Evolutionary conservation across 2,329 filamentous ascomycete species (phyloP).

Genomic region (Clonostachys byssicola): DNA sequence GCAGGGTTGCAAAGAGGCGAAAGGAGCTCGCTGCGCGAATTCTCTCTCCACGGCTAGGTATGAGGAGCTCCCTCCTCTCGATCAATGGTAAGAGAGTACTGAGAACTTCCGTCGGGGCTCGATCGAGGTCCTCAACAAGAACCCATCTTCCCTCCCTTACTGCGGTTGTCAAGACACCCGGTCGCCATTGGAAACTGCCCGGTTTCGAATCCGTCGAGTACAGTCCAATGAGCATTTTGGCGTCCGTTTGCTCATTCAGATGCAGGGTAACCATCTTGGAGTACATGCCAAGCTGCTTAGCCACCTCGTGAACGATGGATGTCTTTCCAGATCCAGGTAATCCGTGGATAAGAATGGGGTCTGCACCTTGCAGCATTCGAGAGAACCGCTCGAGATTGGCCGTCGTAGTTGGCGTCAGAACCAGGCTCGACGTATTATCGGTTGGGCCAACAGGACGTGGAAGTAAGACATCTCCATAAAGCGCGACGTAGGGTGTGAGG

Average conservation of each 20-base stretch:
- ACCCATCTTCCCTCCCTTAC: constrained; percentile 95
- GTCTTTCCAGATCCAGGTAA: constrained; percentile 89
- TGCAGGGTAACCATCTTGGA: constrained; percentile 88
- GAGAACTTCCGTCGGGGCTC: constrained; percentile 91
- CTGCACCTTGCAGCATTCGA: constrained; percentile 57
- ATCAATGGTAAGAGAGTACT: constrained; percentile 90
- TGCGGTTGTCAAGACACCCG: constrained; percentile 89
- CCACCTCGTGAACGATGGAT: constrained; percentile 76
- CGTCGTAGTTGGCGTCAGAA: constrained; percentile 69
- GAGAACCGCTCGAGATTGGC: constrained; percentile 70
- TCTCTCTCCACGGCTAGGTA: constrained; percentile 83
- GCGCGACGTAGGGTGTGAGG: constrained; percentile 57
- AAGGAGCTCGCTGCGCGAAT: constrained; percentile 83
- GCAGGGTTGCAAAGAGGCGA: constrained; percentile 85
- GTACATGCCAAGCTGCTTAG: constrained; percentile 73
- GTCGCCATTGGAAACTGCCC: constrained; percentile 86
- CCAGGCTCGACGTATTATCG: constrained; percentile 43
- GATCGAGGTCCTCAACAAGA: constrained; percentile 92
- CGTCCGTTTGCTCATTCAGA: constrained; percentile 96
- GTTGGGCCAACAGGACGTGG: constrained; percentile 54
- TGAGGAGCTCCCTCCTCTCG: constrained; percentile 84
- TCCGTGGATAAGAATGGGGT: constrained; percentile 78
- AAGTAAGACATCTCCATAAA: constrained; percentile 64
- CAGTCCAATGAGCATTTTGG: constrained; percentile 90
- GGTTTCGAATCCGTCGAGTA: constrained; percentile 87